phyloP scores from a whole-genome alignment of 495 filamentous ascomycete species.

The Tuber indicum region DNA sequence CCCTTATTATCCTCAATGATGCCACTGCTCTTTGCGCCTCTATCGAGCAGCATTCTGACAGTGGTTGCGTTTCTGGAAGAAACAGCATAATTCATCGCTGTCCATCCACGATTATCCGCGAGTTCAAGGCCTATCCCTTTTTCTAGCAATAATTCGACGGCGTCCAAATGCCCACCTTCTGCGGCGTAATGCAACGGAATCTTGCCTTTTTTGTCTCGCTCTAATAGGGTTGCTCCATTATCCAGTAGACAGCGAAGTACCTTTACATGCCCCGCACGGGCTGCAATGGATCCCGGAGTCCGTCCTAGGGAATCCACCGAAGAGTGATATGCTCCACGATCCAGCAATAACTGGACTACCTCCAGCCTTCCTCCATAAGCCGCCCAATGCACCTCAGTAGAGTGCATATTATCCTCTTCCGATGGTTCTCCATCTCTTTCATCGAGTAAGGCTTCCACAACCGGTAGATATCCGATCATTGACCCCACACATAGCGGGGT shows the following conservation, averaged over 20 bases:
- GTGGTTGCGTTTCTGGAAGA: not conserved
- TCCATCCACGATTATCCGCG: conserved; percentile 30
- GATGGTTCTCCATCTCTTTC: not conserved
- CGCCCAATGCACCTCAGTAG: conserved; percentile 13
- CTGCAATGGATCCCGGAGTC: conserved; percentile 44
- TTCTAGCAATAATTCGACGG: conserved; percentile 38
- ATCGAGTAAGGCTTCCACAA: not conserved
- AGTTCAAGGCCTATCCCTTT: conserved; percentile 31
- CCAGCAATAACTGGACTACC: conserved; percentile 30
- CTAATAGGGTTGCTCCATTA: conserved; percentile 43
- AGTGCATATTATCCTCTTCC: not conserved
- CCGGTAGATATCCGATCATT: not conserved
- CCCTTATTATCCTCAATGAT: not conserved
- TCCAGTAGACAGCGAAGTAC: conserved; percentile 43
- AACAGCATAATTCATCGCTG: conserved; percentile 44
- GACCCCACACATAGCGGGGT: not conserved
- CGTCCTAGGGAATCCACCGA: conserved; percentile 38
- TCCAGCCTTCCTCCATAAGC: conserved; percentile 11
- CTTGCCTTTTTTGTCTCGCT: conserved; percentile 39
- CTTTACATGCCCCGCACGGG: conserved; percentile 39
- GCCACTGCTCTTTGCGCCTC: conserved; percentile 2
- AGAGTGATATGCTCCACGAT: conserved; percentile 45
- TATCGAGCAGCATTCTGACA: conserved; percentile 8
- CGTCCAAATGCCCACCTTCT: conserved; percentile 31
- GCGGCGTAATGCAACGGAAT: conserved; percentile 44